Evolutionary conservation across 2,329 filamentous ascomycete genomes (phyloP), one percentile per base, ranked within the genome.

Genomic region (Ascochyta clinopodiicola): DNA sequence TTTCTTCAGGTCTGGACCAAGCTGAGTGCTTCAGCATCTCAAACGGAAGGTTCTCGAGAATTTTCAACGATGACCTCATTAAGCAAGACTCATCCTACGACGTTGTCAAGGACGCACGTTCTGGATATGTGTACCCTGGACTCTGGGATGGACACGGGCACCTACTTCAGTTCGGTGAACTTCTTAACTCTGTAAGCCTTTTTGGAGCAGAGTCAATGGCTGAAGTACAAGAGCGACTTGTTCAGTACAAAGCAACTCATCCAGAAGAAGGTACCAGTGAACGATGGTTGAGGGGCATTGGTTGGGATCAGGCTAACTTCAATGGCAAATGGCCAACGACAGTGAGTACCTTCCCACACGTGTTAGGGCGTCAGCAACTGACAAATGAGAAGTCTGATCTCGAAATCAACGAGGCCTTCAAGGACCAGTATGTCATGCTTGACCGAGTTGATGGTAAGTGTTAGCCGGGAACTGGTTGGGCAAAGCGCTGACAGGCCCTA

Each of bases 121-220:
- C 72, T 5, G 86, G 86, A 0, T 81, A 84, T 61, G 86, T 83
- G 1, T 82, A 89, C 24, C 88, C 88, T 0, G 88, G 88, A 0
- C 77, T 91, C 1, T 90, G 87, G 84, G 88, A 91, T 61, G 87
- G 86, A 0, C 88, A 90, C 69, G 88, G 86, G 0, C 88, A 90
- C 67, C 75, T 90, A 43, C 69, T 87, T 17, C 81, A 84, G 62
- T 89, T 88, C 68, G 88, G 85, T 45, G 86, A 90, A 72, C 87
- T 88, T 64, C 75, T 90, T 34, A 82, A 87, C 63, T 87, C 85
- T 4, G 87, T 87, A 0, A 81, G 87, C 62, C 74, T 91, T 2
- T 88, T 89, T 63, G 86, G 84, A 0, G 77, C 83, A 0, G 57
- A 74, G n/a, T 82, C 82, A 5, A 77, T 86, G 58, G 77, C 79